Evolutionary conservation across 805 yeast species (phyloP).

Genomic region (Candida montana): DNA sequence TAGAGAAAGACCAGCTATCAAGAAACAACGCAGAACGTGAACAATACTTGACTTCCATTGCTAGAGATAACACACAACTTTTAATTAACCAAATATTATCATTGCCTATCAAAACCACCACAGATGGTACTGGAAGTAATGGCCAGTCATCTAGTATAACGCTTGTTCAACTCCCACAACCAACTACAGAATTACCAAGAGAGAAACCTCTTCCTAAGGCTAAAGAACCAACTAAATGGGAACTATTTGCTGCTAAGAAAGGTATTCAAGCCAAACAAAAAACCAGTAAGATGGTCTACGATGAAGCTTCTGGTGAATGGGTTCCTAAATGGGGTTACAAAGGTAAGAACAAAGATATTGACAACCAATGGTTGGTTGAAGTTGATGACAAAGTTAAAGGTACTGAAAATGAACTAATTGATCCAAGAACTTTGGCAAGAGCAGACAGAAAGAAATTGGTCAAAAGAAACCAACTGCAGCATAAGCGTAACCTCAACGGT

Average conservation of each 20-base stretch:
- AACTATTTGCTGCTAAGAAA: constrained; percentile 89
- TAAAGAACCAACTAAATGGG: constrained; percentile 94
- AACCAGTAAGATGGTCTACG: constrained; percentile 83
- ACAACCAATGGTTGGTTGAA: constrained; percentile 94
- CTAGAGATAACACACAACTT: constrained; percentile 92
- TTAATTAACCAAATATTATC: constrained; percentile 86
- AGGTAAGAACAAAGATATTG: constrained; percentile 84
- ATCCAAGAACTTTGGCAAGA: constrained; percentile 80
- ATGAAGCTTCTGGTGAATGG: constrained; percentile 91
- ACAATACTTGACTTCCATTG: constrained; percentile 51
- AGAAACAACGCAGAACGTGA: constrained; percentile 54
- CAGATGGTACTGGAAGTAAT: constrained; percentile 57
- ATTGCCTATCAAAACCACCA: constrained; percentile 82
- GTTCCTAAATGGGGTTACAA: constrained; percentile 98
- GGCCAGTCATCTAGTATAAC: constrained; percentile 72
- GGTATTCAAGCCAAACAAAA: constrained; percentile 89
- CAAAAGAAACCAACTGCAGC: constrained; percentile 81
- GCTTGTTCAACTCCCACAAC: constrained; percentile 78
- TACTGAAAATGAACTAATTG: constrained; percentile 61
- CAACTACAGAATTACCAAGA: constrained; percentile 77
- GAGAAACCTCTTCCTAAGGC: constrained; percentile 94
- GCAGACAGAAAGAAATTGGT: constrained; percentile 79
- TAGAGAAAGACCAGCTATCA: constrained; percentile 56
- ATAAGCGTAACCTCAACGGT: constrained; percentile 67
- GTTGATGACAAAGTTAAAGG: constrained; percentile 69